Evolutionary conservation across 2,329 filamentous ascomycete species (phyloP), one percentile per base, ranked within the genome.

Genomic region (Stachybotrys chartarum): DNA sequence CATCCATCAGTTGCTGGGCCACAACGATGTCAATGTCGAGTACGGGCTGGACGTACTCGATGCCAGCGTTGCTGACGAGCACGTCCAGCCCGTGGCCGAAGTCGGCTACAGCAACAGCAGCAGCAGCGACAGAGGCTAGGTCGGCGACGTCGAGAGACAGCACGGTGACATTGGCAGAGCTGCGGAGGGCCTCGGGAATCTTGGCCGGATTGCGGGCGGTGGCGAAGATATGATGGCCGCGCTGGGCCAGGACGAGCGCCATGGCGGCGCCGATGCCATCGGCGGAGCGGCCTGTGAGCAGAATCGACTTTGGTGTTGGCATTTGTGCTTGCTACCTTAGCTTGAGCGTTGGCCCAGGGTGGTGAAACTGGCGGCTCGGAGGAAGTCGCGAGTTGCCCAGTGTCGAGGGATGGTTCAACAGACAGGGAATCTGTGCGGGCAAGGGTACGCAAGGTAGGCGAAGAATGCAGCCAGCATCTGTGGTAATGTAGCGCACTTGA

Each of bases 31-130:
- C 56, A 51, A 61, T 52, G 42, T 69, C 65, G 3, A 66, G 52
- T 6, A 64, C 53, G 16, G 66, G 66, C 61, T 65, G 63, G 1
- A 59, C 59, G 53, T 66, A 66, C 24, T 57, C 61, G 18, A 56
- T 52, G 2, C 63, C 65, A 3, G 67, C 66, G 57, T 70, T 70
- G 46, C 70, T 70, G 31, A 70, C 58, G 24, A 70, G 63, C 17
- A 67, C 54, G 32, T 69, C 63, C 4, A 70, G 56, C 11, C 58
- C 59, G 5, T 57, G 49, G 30, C 60, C 59, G 14, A 32, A 54
- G 7, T 56, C 56, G 32, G 52, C 50, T 6, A 63, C 55, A 10
- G n/a, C 32, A 8, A 54, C 54, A 12, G 57, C 57, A 14, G 60
- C 59, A 18, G 58, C 60, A 1, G 55, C 59, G 32, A 72, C 63